Base-by-base conservation (phyloP, 2,329 filamentous ascomycete genomes). In the Seiridium cupressi region DNA sequence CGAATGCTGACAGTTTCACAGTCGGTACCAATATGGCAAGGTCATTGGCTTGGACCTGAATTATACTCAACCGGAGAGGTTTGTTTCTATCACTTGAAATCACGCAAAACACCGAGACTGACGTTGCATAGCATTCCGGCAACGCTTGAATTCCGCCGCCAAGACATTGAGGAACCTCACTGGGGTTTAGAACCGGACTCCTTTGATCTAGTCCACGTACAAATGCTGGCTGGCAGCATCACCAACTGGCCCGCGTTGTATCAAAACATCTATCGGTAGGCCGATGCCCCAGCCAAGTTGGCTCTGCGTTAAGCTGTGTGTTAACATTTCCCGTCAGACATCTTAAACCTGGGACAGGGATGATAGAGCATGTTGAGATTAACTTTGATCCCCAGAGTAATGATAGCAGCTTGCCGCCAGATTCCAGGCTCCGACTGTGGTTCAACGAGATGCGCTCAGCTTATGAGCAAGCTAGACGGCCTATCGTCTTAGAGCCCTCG, bases 331-430 rank as follows among this genome's bases (percentile, higher is more conserved):
- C 35, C 31, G 13, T 18, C 64, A 92, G 89, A 57, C 91, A 96
- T 70, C 81, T 97, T 34, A 87, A 87, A 66, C 92, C 92, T 1
- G 88, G 89, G 1, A 82, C 79, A 46, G 94, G 93, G 58, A 84
- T 83, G 70, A 82, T 97, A 59, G 93, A 98, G 74, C 92, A 96
- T 66, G 85, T 96, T 53, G 94, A 98, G 72, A 89, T 98, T 58
- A 92, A 98, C 74, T 91, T 91, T 74, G 80, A 84, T 53, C 92
- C 92, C 18, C 86, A 86, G 56, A 90, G 87, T 69, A 89, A 92
- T 63, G 86, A 91, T 66, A 81, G 83, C 42, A 85, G 85, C 1
- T 75, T 90, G 11, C 80, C 84, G 9, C 65, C 75, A 3, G 76
- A 85, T 44, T 86, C 88, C 6, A 78, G 81, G 35, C 77, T 94